These are phyloP conservation scores for Dictyostelium capitatum DNA, from an alignment of 78 protist genomes.

Conservation along the genomic window DNA sequence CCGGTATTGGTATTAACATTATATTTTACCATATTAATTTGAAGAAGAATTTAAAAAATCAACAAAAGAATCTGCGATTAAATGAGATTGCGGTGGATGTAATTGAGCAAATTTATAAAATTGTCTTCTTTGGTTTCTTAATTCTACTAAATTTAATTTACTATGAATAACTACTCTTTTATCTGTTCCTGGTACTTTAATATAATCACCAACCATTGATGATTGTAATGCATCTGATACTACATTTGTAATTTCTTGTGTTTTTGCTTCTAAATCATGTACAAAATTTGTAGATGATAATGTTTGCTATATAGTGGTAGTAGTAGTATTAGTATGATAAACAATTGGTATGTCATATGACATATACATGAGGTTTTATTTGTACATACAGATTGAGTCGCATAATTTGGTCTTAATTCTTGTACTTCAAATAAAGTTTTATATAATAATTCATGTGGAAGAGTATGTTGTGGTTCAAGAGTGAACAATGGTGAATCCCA, in stretches of 20 bases:
- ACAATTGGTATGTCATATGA: too few species aligned
- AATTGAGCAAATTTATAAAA: constrained; percentile 68
- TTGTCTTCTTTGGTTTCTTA: constrained; percentile 66
- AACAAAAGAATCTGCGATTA: constrained; percentile 66
- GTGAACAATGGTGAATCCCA: constrained; percentile 89
- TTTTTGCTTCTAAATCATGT: constrained; percentile 39
- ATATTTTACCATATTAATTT: neutral
- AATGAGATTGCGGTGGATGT: constrained; percentile 62
- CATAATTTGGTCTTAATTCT: constrained; percentile 56
- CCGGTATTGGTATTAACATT: neutral
- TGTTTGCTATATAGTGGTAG: constrained; percentile 7
- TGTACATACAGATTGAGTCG: constrained; percentile 40
- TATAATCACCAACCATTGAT: constrained; percentile 55
- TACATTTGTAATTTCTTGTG: constrained; percentile 58
- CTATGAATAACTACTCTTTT: constrained; percentile 32
- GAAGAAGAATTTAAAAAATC: constrained; percentile 53
- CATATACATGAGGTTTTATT: neutral
- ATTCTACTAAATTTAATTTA: constrained; percentile 21
- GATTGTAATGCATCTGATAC: constrained; percentile 69
- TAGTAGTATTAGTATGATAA: neutral
- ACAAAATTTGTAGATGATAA: constrained; percentile 65
- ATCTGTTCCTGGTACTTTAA: constrained; percentile 67
- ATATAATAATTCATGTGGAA: constrained; percentile 55
- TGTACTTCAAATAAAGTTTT: constrained; percentile 74
- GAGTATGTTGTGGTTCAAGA: constrained; percentile 54